Evolutionary conservation across 2,329 filamentous ascomycete genomes (phyloP).

Genomic region (Xylaria sp.): DNA sequence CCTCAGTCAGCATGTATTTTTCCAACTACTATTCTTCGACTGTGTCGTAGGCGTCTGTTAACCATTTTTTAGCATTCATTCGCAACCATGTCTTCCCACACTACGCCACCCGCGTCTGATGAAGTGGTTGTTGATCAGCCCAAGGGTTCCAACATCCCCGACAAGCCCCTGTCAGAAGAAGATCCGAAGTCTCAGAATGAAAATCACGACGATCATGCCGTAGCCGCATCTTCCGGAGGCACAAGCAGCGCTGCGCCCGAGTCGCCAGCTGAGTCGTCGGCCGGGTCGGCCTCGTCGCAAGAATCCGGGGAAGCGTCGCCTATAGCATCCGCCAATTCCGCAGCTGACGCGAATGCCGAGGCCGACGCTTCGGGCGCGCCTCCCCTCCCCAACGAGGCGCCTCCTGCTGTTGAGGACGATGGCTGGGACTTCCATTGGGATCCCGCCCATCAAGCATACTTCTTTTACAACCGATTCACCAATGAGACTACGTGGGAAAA

Average conservation of each 20-base stretch:
- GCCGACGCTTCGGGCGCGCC: constrained; percentile 33
- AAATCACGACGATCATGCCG: constrained; percentile 20
- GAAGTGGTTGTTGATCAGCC: constrained; percentile 26
- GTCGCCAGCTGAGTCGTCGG: constrained; percentile 12
- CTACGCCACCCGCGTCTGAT: constrained; percentile 23
- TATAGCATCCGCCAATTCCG: constrained; percentile 8
- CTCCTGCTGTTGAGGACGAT: constrained; percentile 59
- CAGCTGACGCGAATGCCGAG: too few relatives aligned
- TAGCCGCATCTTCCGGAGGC: constrained; percentile 6
- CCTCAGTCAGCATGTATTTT: constrained; percentile 27
- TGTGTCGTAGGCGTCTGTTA: constrained; percentile 22
- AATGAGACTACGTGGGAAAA: constrained; percentile 82
- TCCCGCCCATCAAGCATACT: constrained; percentile 66
- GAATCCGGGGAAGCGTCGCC: constrained; percentile 28
- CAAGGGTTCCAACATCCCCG: constrained; percentile 18
- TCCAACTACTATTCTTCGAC: constrained; percentile 21
- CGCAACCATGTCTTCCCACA: constrained; percentile 23
- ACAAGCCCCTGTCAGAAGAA: constrained; percentile 18
- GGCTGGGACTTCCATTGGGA: constrained; percentile 88
- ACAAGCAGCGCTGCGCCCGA: constrained; percentile 5
- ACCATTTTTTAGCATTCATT: constrained; percentile 15
- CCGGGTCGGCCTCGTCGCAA: constrained; percentile 17
- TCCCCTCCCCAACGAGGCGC: constrained; percentile 43
- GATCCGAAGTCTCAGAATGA: constrained; percentile 22
- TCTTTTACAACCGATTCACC: constrained; percentile 84